Conservation (phyloP, 2,329 filamentous ascomycete genomes). For the Colletotrichum scovillei region DNA sequence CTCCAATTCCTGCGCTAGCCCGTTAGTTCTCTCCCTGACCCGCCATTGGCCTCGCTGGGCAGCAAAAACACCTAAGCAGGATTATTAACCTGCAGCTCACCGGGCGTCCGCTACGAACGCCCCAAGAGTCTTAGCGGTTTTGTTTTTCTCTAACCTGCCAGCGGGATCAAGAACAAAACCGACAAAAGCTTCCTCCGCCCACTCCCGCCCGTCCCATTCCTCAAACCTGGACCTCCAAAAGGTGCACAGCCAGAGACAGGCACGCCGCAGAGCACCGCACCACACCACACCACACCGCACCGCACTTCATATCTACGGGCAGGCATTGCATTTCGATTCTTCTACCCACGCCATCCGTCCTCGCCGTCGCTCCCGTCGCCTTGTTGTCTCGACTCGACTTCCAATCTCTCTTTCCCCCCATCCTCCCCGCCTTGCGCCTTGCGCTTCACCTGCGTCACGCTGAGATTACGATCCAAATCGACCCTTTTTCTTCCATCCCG, state of each 20-base stretch:
- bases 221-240: background rate
- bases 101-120: conserved; percentile 31
- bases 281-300: no score
- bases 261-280: no score
- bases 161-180: conserved; percentile 22
- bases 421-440: background rate
- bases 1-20: conserved; percentile 9
- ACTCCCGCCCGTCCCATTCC: conserved; percentile 5
- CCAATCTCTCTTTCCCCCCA: background rate
- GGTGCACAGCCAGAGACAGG: background rate
- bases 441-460: background rate
- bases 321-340: background rate
- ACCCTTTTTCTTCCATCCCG: background rate
- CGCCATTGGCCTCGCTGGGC: conserved; percentile 28
- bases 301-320: background rate
- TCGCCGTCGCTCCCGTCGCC: background rate
- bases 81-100: conserved; percentile 28
- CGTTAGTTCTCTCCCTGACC: conserved; percentile 21
- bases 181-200: conserved; percentile 33
- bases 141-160: conserved; percentile 22
- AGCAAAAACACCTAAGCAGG: conserved; percentile 14
- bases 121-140: conserved; percentile 14
- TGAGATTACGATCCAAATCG: conserved; percentile 7
- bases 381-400: background rate
- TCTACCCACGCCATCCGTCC: conserved; percentile 9